Evolutionary conservation across 306 rosid genomes (phyloP).

Genomic region (Vachellia collinsii): DNA sequence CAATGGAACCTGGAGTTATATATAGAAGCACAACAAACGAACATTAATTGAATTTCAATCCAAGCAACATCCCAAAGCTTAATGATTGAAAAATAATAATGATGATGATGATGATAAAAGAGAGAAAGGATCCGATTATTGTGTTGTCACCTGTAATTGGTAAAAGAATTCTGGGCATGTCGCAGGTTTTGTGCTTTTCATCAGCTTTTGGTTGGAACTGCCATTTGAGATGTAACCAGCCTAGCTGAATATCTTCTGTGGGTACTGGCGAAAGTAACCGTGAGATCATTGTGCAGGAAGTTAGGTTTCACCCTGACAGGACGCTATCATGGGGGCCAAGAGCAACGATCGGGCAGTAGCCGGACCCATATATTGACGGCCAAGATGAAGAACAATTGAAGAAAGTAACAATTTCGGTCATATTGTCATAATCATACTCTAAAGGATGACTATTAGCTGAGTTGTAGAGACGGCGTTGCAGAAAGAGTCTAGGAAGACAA

Average conservation of each 20-base stretch:
- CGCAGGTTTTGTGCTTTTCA: not conserved
- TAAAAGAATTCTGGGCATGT: not conserved
- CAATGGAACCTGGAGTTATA: not conserved
- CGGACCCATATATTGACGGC: not conserved
- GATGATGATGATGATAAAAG: too few relatives aligned
- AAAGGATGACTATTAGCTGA: not conserved
- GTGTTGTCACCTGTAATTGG: not conserved
- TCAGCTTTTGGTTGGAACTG: not conserved
- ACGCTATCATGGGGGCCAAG: not conserved
- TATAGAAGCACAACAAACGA: not conserved
- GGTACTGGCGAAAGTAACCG: not conserved
- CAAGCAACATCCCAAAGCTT: not conserved
- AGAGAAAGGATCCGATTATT: too few relatives aligned
- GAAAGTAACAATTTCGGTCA: not conserved
- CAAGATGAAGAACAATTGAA: not conserved
- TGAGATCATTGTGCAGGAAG: not conserved
- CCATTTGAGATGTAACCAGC: accelerated
- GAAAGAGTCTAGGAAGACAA: not conserved
- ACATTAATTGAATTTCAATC: not conserved
- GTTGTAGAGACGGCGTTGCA: not conserved
- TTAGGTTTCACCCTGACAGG: too few relatives aligned
- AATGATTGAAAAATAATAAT: too few relatives aligned
- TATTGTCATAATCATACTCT: not conserved
- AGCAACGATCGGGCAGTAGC: not conserved
- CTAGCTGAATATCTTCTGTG: not conserved